Conservation (phyloP, 257 asterid species). For the Linaria vulgaris region DNA sequence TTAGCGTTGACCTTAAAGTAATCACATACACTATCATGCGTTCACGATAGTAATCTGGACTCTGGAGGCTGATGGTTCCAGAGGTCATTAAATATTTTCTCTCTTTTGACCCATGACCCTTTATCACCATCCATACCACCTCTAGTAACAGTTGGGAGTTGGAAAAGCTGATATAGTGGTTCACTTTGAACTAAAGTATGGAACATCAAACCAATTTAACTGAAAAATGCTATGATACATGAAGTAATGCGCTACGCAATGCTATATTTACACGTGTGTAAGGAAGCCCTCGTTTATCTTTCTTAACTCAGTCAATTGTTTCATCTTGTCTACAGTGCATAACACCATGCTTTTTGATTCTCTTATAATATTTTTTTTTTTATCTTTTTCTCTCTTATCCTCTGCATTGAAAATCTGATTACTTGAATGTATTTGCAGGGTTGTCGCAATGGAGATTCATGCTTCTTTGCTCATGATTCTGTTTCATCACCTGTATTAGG, state of each 20-base stretch:
- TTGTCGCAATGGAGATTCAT: slow-evolving; percentile 75
- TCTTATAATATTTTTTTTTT: too few species aligned
- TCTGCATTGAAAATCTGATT: slow-evolving; percentile 5
- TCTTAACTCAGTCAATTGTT: background rate
- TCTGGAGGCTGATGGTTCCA: too few species aligned
- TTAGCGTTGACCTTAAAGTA: slow-evolving; percentile 8
- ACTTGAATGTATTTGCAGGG: slow-evolving; percentile 59
- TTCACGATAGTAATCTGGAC: too few species aligned
- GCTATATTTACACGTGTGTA: background rate
- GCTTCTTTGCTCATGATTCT: slow-evolving; percentile 77
- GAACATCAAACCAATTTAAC: background rate
- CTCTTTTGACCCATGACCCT: too few species aligned
- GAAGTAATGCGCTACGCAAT: too few species aligned
- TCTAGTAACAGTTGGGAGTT: slow-evolving; percentile 12
- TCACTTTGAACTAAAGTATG: background rate
- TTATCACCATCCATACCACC: too few species aligned
- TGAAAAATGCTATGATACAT: too few species aligned
- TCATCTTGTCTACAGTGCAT: background rate
- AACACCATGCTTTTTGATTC: background rate
- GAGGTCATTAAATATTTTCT: too few species aligned
- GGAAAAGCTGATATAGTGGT: background rate
- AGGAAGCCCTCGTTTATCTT: too few species aligned
- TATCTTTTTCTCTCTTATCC: background rate
- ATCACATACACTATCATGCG: too few species aligned
- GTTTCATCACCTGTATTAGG: slow-evolving; percentile 33